These are phyloP conservation scores for Polychytrium aggregatum DNA, from an alignment of 192 early-diverging fungal genomes.

Conservation along the genomic window DNA sequence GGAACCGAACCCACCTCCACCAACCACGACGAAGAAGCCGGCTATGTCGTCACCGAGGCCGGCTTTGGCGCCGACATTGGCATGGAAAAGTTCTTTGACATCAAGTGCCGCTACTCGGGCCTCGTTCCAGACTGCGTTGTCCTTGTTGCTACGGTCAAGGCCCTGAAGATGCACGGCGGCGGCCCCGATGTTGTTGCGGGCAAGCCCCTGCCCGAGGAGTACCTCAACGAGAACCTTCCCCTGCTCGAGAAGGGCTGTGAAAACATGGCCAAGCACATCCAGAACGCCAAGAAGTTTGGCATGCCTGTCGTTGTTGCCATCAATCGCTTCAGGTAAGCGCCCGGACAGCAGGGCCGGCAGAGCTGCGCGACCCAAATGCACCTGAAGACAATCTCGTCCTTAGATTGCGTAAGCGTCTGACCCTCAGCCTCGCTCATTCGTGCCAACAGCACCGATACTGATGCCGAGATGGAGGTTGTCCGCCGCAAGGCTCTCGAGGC, in stretches of 20 bases:
- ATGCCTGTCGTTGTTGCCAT: slow-evolving; percentile 85
- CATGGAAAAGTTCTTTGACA: slow-evolving; percentile 97
- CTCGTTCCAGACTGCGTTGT: slow-evolving; percentile 84
- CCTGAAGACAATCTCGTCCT: slow-evolving; percentile 13
- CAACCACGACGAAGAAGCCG: slow-evolving; percentile 30
- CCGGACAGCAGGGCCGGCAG: neutral
- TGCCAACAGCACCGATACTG: slow-evolving; percentile 68
- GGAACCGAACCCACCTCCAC: slow-evolving; percentile 50
- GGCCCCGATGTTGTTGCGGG: slow-evolving; percentile 86
- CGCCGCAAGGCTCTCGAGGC: slow-evolving; percentile 58
- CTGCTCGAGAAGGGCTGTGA: slow-evolving; percentile 70
- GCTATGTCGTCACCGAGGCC: slow-evolving; percentile 96
- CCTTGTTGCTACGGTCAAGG: slow-evolving; percentile 86
- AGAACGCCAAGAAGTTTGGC: slow-evolving; percentile 82
- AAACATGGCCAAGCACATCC: slow-evolving; percentile 84
- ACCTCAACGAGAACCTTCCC: slow-evolving; percentile 78
- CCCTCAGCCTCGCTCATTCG: too few species aligned
- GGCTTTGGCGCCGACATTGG: slow-evolving; percentile 99
- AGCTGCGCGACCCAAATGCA: neutral
- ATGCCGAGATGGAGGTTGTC: slow-evolving; percentile 76
- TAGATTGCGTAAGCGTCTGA: neutral
- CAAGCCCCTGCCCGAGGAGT: slow-evolving; percentile 80
- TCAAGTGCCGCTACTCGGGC: slow-evolving; percentile 88
- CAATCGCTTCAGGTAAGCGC: slow-evolving; percentile 64
- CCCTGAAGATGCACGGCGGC: slow-evolving; percentile 96